Evolutionary conservation across 2,329 filamentous ascomycete species (phyloP), one percentile per base, ranked within the genome.

Genomic region (Metarhizium rileyi): DNA sequence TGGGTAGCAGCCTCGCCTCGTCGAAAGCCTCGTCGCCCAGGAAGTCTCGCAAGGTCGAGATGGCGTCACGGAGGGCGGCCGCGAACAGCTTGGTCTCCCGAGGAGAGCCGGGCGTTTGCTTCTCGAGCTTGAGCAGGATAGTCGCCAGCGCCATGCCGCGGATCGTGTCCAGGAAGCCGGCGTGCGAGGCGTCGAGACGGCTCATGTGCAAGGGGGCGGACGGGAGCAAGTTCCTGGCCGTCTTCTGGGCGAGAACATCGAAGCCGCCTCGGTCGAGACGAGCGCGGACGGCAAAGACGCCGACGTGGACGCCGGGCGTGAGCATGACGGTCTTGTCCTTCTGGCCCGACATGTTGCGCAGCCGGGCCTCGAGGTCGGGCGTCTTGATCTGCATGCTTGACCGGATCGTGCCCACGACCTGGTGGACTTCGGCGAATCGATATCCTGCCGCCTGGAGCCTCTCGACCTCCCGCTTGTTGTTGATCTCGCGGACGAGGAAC

Each of bases 331-430:
- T 69, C 53, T 66, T 66, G 50, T 68, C 67, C 2, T 70, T 72
- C 62, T 81, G 86, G 18, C 69, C 72, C 16, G 79, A 76, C 75
- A 95, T 86, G 26, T 76, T 74, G 9, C 71, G 68, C 12, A 95
- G 69, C 50, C 82, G 80, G 5, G 66, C 63, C 42, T 77, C 73
- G 3, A 95, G 70, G n/a, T 80, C 77, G 1, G 71, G 66, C 2
- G 75, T 72, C 44, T 83, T 76, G 50, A 94, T 82, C 59, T 91
- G 86, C 74, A 95, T 84, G 54, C 80, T 84, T 23, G 80, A 75
- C 22, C 84, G 78, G 54, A 95, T 80, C 40, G 80, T 78, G 18
- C 78, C 74, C 12, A 80, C 75, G 26, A 95, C 83, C 53, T 89
- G 81, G 50, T 76, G 75, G 12, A 83, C 68, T 30, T 80, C 75